A percentile compares a stretch with the other conserved stretches of the same genome.
These are phyloP conservation scores for Yueomyces sp. DNA, from an alignment of 805 yeast species.

Conservation along the genomic window DNA sequence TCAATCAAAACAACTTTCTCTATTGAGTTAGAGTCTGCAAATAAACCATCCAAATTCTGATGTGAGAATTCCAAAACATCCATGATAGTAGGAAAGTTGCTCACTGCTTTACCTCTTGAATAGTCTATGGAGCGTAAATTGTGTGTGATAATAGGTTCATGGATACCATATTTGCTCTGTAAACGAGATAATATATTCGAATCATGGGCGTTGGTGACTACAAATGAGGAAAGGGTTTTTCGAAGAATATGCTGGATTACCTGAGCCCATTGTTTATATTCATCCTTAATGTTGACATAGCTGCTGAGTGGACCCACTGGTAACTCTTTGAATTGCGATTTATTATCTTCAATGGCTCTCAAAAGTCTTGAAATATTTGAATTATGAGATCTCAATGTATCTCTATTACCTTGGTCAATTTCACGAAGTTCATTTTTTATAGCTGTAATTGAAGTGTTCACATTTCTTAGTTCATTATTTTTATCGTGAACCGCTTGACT, in stretches of 20 bases:
- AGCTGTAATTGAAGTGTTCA: constrained; percentile 6
- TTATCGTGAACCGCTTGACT: constrained; percentile 3
- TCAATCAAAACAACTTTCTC: constrained; percentile 46
- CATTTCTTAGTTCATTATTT: constrained; percentile 4
- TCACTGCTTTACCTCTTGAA: constrained; percentile 30
- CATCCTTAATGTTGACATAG: constrained; percentile 40
- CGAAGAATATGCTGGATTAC: constrained; percentile 45
- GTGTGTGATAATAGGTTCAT: constrained; percentile 28
- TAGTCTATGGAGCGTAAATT: constrained; percentile 32
- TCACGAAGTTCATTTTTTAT: constrained; percentile 12
- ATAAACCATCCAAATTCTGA: constrained; percentile 40
- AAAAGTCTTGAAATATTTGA: constrained; percentile 29
- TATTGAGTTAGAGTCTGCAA: constrained; percentile 49
- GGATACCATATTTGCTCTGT: constrained; percentile 21
- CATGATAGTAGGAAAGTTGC: constrained; percentile 33
- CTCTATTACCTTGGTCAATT: constrained; percentile 18
- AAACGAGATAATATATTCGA: constrained; percentile 29
- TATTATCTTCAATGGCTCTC: constrained; percentile 25
- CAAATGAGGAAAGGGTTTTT: constrained; percentile 42
- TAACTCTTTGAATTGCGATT: constrained; percentile 27
- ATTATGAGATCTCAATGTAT: constrained; percentile 38
- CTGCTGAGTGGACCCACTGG: constrained; percentile 81
- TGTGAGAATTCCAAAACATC: constrained; percentile 48
- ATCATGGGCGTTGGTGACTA: constrained; percentile 56
- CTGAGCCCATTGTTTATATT: constrained; percentile 41